These are phyloP conservation scores for Penicillium sp. DNA, from an alignment of 2,329 filamentous ascomycete species.

Conservation along the genomic window DNA sequence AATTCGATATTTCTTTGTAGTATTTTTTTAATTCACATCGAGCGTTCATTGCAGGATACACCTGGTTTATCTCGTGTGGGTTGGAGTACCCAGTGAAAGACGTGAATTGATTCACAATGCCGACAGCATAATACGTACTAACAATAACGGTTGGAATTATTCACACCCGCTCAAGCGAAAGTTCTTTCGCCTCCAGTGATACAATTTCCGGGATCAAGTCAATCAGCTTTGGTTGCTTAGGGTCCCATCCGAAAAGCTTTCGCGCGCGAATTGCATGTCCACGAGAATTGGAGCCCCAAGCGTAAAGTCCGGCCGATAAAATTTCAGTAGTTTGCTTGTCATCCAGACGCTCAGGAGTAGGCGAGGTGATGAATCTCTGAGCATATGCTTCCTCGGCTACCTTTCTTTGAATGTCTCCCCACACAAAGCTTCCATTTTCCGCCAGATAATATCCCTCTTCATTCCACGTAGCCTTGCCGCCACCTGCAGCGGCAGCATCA, in stretches of 20 bases:
- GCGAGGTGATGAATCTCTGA: conserved; percentile 56
- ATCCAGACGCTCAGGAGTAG: conserved; percentile 41
- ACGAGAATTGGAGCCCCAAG: conserved; percentile 45
- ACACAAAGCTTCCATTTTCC: conserved; percentile 46
- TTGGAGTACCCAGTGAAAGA: no score
- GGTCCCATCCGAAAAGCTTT: conserved; percentile 45
- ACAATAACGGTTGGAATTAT: no score
- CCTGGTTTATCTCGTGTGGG: no score
- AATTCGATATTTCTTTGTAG: no score
- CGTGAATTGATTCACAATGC: no score
- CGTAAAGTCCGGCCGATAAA: conserved; percentile 38
- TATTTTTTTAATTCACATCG: no score
- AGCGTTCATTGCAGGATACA: no score
- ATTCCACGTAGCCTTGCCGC: conserved; percentile 46
- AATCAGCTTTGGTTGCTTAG: conserved; percentile 51
- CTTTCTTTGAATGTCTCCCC: conserved; percentile 44
- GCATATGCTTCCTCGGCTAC: conserved; percentile 54
- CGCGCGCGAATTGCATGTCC: conserved; percentile 41
- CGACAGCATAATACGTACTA: no score
- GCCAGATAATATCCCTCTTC: conserved; percentile 56
- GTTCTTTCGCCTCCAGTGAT: conserved; percentile 49
- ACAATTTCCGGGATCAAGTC: conserved; percentile 61
- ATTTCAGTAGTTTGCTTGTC: conserved; percentile 48
- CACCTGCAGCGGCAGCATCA: conserved; percentile 44
- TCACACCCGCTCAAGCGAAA: no score